Percentiles rank a stretch among this genome's conserved stretches.
Evolutionary conservation across 495 filamentous ascomycete genomes (phyloP).

Genomic region (Cryomyces minteri): DNA sequence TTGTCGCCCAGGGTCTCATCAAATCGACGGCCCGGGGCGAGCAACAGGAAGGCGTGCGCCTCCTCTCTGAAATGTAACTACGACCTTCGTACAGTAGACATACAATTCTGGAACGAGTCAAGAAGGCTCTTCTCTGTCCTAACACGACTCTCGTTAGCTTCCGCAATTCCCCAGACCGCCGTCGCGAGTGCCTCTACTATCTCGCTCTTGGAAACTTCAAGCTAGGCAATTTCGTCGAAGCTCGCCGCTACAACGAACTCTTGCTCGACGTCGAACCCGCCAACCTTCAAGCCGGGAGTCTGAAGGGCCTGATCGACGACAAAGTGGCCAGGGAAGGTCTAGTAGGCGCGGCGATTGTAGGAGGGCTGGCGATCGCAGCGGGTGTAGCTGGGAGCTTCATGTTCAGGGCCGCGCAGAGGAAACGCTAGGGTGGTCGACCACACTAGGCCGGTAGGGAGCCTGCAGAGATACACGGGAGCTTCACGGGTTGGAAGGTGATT

Average conservation of each 20-base stretch:
- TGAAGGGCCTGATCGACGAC: constrained; percentile 78
- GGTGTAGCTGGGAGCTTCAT: constrained; percentile 78
- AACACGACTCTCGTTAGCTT: constrained; percentile 25
- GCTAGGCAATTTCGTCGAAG: constrained; percentile 91
- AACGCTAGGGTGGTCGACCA: constrained; percentile 2
- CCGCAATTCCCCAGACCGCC: constrained; percentile 71
- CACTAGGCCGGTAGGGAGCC: too few relatives aligned
- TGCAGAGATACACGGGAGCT: too few relatives aligned
- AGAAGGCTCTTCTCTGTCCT: too few relatives aligned
- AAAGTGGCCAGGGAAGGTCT: constrained; percentile 89
- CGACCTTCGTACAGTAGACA: too few relatives aligned
- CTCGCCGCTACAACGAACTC: constrained; percentile 81
- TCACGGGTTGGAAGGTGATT: too few relatives aligned
- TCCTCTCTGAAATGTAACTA: constrained; percentile 65
- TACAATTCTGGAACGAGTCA: too few relatives aligned
- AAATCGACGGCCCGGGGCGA: constrained; percentile 70
- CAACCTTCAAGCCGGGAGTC: constrained; percentile 75
- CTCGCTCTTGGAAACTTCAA: constrained; percentile 94
- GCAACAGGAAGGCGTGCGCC: constrained; percentile 86
- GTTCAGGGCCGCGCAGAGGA: constrained; percentile 48
- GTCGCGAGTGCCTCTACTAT: constrained; percentile 96
- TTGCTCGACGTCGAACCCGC: constrained; percentile 74
- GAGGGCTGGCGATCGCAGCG: constrained; percentile 79
- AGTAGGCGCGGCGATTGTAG: constrained; percentile 86
- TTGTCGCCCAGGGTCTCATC: constrained; percentile 57